Base-by-base conservation (phyloP, 495 filamentous ascomycete genomes). In the Hyphodiscus hymeniophilus region DNA sequence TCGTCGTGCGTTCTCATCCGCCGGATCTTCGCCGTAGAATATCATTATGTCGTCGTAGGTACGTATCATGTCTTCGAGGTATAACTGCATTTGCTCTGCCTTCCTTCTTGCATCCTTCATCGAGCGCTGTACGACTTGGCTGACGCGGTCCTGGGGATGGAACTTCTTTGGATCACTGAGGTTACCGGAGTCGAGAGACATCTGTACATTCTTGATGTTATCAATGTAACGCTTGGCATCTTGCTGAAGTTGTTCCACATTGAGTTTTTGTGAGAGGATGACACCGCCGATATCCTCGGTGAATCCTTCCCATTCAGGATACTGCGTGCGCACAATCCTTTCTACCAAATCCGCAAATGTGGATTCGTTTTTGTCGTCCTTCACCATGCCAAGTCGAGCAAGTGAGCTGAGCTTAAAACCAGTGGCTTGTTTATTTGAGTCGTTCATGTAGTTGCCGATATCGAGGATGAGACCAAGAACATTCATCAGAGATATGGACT, bases 381-480 rank as follows among this genome's bases (percentile, higher is more conserved):
- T 98, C 47, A 97, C 87, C 87, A 97, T 98, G 22, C 85, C 92
- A 26, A 98, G 71, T 20, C 92, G 80, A 31, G 87, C 85, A n/a
- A 98, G 81, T 0, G 92, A 94, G 56, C 89, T 89, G 20, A 98
- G 77, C 66, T 98, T 98, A 82, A 98, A 98, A 39, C 92, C 92
- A 52, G 83, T 86, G 2, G 94, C 92, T 65, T 97, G 94, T 67
- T 98, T 98, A 65, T 95, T 96, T 39, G 89, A 81, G 58, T 97
- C 92, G 69, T 98, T 98, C 92, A 98, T 98, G 73, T 92, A 98
- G 61, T 98, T 98, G 60, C 92, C 92, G 59, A 98, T 94, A 66
- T 95, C 89, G 55, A 97, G 72, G 63, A 98, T 98, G 39, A 98
- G 71, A 50, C 91, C 91, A 17, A 98, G 81, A 34, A 98, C 88